Conservation (phyloP, 148 eudicot species). For the Rhododendron molle region DNA sequence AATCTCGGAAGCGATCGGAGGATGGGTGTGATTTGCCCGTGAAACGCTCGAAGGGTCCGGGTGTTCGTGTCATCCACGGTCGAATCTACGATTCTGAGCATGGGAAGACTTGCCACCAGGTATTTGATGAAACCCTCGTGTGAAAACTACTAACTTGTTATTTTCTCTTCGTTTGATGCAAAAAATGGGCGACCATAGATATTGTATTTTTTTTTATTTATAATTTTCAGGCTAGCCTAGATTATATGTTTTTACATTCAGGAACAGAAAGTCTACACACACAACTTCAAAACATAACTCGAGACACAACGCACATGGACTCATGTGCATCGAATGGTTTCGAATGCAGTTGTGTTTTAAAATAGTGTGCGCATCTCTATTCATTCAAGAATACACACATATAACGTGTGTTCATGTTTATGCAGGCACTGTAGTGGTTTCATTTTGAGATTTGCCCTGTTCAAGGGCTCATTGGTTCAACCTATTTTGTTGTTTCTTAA, state of each 20-base stretch:
- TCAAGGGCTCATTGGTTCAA: not conserved
- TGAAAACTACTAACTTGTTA: not conserved
- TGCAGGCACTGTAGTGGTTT: not conserved
- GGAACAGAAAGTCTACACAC: too few relatives aligned
- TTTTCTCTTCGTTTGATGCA: not conserved
- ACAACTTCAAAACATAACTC: not conserved
- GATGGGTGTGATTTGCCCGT: slow-evolving; percentile 6
- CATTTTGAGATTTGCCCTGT: not conserved
- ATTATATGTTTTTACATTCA: too few relatives aligned
- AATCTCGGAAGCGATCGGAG: not conserved
- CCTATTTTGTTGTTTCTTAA: not conserved
- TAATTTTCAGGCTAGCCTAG: too few relatives aligned
- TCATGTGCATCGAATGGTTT: too few relatives aligned
- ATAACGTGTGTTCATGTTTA: not conserved
- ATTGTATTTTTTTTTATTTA: not conserved
- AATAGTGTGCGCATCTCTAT: not conserved
- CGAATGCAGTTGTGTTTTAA: not conserved
- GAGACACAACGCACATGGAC: not conserved
- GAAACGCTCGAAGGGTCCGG: slow-evolving; percentile 35
- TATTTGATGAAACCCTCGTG: slow-evolving; percentile 9
- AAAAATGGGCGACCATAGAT: not conserved
- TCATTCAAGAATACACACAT: not conserved
- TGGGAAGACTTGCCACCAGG: slow-evolving; percentile 87
- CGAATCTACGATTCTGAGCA: slow-evolving; percentile 58
- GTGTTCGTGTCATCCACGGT: slow-evolving; percentile 35